phyloP scores from a whole-genome alignment of 2,329 filamentous ascomycete species.

The Cercospora canescens region DNA sequence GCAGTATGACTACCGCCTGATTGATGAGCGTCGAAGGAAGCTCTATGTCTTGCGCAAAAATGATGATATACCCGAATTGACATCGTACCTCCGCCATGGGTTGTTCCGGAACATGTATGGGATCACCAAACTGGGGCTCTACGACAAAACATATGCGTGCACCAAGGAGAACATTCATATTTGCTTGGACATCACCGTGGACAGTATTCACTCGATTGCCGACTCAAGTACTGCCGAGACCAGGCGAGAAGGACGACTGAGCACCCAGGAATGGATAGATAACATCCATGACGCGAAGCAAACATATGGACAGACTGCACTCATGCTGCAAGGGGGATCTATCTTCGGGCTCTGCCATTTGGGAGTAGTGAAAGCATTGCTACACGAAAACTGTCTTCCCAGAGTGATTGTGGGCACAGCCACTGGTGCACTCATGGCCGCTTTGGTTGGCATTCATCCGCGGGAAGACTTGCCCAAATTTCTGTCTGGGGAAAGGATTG shows the following conservation, averaged over 20 bases:
- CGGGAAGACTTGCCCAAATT: conserved; percentile 80
- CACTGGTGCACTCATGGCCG: conserved; percentile 85
- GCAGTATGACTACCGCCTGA: conserved; percentile 22
- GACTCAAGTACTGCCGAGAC: conserved; percentile 55
- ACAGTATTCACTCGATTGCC: conserved; percentile 76
- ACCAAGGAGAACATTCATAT: conserved; percentile 91
- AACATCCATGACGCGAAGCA: conserved; percentile 86
- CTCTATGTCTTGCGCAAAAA: conserved; percentile 17
- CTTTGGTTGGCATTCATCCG: conserved; percentile 82
- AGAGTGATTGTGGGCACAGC: conserved; percentile 90
- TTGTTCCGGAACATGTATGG: conserved; percentile 82
- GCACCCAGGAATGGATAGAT: conserved; percentile 78
- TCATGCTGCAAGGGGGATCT: conserved; percentile 80
- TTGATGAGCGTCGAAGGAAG: conserved; percentile 21
- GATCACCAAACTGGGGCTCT: conserved; percentile 78
- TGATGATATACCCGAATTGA: conserved; percentile 55
- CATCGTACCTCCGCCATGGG: conserved; percentile 77
- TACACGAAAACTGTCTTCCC: conserved; percentile 72
- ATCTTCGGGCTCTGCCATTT: conserved; percentile 93
- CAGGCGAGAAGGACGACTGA: conserved; percentile 45
- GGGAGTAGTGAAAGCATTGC: conserved; percentile 80
- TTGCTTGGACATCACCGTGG: conserved; percentile 81
- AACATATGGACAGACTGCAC: conserved; percentile 78
- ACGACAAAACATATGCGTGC: conserved; percentile 83
- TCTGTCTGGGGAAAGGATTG: conserved; percentile 75